Base-by-base conservation (phyloP, 2,329 filamentous ascomycete species). In the Leptosphaerulina australis region DNA sequence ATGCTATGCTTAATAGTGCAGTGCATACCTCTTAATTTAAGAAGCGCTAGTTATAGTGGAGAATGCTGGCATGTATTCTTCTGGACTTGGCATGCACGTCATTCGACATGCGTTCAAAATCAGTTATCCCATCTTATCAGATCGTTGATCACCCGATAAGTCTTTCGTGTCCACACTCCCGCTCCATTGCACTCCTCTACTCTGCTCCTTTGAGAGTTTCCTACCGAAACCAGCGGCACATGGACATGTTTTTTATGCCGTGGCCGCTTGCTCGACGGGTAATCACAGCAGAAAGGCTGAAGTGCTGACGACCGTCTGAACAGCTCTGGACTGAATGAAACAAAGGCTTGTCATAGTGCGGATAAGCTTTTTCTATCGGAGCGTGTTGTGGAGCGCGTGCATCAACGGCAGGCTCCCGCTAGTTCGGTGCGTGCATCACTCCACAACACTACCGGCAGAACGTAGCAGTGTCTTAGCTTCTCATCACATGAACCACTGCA, bases 61-160 rank as follows among this genome's bases (percentile, higher is more conserved):
- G 10, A 35, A 21, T 20, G 11, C 11, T 14, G 17, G 18, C 18
- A 35, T 14, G 18, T 22, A 10, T 20, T n/a, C 6, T 25, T 12
- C 12, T 36, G 18, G 20, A 9, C 41, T 51, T 40, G 40, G 35
- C 48, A 64, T 63, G 56, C 59, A 65, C 59, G 57, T 60, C 62
- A 65, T 60, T 17, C 37, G 41, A 39, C 21, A 49, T 41, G 47
- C 43, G 33, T 43, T 51, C 38, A 34, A 51, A 43, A 53, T 53
- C 45, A 52, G 33, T 26, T 29, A 36, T 28, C 39, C 43, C 41
- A 63, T 62, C 62, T 62, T 57, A 63, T 62, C 54, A 59, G 55
- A 63, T 63, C 48, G 24, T 31, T 7, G 31, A 38, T 47, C 59
- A 47, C 50, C 34, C 17, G 15, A 20, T 15, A 14, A 12, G 12